Evolutionary conservation across 306 rosid species (phyloP).

Genomic region (Quercus cerris): DNA sequence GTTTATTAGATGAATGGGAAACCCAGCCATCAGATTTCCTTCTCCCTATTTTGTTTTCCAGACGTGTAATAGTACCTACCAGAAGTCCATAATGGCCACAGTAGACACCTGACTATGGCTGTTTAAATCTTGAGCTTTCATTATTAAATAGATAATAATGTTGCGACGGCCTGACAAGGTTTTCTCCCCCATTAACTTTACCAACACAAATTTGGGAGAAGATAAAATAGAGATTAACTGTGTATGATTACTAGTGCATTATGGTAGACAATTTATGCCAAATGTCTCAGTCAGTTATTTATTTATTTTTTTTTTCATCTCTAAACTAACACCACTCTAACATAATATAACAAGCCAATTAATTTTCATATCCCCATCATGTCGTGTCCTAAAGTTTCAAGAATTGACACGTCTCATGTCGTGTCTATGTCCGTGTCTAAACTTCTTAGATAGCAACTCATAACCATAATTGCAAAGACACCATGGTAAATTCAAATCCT

Average conservation of each 20-base stretch:
- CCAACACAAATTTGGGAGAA: background rate
- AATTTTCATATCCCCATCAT: too few relatives aligned
- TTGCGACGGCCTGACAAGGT: background rate
- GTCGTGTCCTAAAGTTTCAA: too few relatives aligned
- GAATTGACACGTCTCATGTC: too few relatives aligned
- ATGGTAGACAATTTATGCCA: background rate
- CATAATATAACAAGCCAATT: too few relatives aligned
- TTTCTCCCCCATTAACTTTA: background rate
- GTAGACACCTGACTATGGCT: constrained; percentile 32
- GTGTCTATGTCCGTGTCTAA: too few relatives aligned
- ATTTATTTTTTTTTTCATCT: too few relatives aligned
- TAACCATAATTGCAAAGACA: too few relatives aligned
- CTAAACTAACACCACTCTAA: too few relatives aligned
- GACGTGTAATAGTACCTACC: constrained; percentile 36
- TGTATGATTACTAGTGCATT: background rate
- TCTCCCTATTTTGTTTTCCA: constrained; percentile 30
- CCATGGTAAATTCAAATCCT: too few relatives aligned
- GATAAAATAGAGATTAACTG: background rate
- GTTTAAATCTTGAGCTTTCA: background rate
- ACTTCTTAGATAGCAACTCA: too few relatives aligned
- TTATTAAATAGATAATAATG: background rate
- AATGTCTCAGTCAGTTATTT: background rate
- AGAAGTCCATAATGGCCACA: background rate
- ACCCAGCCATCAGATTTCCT: constrained; percentile 28
- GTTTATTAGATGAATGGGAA: constrained; percentile 25